Conservation (phyloP, 148 eudicot genomes). For the Rhododendron griersonianum region DNA sequence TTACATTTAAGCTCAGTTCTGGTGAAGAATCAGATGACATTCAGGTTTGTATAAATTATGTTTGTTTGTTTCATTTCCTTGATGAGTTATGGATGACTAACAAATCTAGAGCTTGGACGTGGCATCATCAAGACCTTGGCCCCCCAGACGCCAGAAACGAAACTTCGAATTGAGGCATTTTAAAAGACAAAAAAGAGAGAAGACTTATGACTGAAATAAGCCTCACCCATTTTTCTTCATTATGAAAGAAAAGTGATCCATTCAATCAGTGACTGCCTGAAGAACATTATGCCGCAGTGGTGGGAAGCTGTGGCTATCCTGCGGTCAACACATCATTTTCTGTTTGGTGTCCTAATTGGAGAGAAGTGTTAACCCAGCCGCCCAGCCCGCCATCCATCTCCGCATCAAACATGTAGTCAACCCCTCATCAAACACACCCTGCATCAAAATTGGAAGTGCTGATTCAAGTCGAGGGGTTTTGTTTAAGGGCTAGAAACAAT, state of each 20-base stretch:
- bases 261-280: background rate
- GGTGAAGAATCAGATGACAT: conserved; percentile 41
- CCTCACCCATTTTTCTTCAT: background rate
- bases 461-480: background rate
- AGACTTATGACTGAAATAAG: background rate
- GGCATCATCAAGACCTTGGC: conserved; percentile 6
- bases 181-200: background rate
- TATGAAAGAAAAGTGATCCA: background rate
- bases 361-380: background rate
- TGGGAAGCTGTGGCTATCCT: background rate
- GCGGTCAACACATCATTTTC: background rate
- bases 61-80: background rate
- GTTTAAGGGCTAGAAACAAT: background rate
- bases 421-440: background rate
- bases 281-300: background rate
- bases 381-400: background rate
- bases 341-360: background rate
- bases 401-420: background rate
- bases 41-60: conserved; percentile 40
- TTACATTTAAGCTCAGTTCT: conserved; percentile 63
- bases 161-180: background rate
- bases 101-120: background rate
- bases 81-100: background rate
- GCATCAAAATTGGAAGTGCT: background rate
- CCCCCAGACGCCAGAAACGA: background rate